Conservation (phyloP, 2,329 filamentous ascomycete species). For the Didymellaceae sp. region DNA sequence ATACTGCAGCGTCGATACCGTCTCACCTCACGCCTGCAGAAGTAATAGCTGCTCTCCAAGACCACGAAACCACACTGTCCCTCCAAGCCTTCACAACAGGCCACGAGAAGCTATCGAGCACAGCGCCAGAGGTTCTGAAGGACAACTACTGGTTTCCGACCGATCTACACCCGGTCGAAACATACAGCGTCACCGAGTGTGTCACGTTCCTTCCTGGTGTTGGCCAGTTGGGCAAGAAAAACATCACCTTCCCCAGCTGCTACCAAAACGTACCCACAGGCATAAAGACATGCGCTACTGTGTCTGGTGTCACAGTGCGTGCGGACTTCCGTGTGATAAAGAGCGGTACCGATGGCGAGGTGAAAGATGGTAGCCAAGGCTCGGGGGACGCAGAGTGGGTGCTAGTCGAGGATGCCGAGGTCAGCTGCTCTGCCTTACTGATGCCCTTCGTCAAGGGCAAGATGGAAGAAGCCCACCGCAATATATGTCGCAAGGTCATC, state of each 20-base stretch:
- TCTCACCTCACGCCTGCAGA: conserved; percentile 31
- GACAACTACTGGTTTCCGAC: conserved; percentile 47
- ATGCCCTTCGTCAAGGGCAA: conserved; percentile 46
- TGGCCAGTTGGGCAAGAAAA: conserved; percentile 40
- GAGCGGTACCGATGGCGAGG: conserved; percentile 34
- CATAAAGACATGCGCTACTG: conserved; percentile 43
- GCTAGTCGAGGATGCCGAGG: conserved; percentile 45
- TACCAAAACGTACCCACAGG: conserved; percentile 44
- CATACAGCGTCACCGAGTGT: conserved; percentile 42
- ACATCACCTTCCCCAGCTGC: conserved; percentile 39
- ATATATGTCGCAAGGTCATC: conserved; percentile 43
- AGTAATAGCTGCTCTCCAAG: conserved; percentile 42
- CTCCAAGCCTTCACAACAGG: conserved; percentile 43
- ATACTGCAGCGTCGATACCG: conserved; percentile 40
- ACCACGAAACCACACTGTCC: conserved; percentile 43
- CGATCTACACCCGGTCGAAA: conserved; percentile 34
- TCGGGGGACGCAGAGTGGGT: conserved; percentile 43
- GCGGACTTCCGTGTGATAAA: conserved; percentile 43
- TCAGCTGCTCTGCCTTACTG: conserved; percentile 42
- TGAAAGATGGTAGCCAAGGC: conserved; percentile 42
- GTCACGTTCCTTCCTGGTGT: conserved; percentile 40
- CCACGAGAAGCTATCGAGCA: conserved; percentile 34
- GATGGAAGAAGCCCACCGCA: conserved; percentile 43
- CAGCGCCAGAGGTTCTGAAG: conserved; percentile 32
- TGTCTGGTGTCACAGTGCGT: conserved; percentile 36